A percentile compares a stretch with the other conserved stretches of the same genome.
Conservation (phyloP, 768 basidiomycete species). For the Dendrothele bispora region DNA sequence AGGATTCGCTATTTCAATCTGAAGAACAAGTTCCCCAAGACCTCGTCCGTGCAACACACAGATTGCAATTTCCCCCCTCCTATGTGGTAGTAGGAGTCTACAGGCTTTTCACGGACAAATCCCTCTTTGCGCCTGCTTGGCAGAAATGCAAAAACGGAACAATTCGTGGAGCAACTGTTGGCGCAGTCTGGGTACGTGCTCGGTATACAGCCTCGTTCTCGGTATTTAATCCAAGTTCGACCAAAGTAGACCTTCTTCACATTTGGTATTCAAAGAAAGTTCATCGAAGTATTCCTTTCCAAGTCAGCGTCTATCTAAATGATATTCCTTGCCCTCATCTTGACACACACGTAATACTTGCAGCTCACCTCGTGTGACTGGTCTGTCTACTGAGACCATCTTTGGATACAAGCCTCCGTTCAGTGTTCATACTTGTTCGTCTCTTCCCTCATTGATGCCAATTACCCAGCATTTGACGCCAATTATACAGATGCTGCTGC, state of each 20-base stretch:
- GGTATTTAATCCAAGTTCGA: not conserved
- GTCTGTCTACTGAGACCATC: constrained; percentile 60
- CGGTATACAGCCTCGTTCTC: not conserved
- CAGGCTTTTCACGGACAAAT: constrained; percentile 72
- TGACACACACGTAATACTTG: not conserved
- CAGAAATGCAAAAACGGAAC: constrained; percentile 82
- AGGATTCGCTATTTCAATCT: constrained; percentile 7
- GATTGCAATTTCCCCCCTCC: constrained; percentile 77
- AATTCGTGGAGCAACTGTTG: constrained; percentile 66
- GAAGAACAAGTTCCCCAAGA: constrained; percentile 39
- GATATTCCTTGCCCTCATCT: not conserved
- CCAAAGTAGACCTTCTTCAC: constrained; percentile 56
- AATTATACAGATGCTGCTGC: constrained; percentile 65
- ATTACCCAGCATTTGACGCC: not conserved
- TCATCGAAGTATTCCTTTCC: constrained; percentile 62
- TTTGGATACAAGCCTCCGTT: constrained; percentile 70
- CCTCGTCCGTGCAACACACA: constrained; percentile 52
- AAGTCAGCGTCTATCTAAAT: constrained; percentile 42
- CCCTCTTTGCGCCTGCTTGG: constrained; percentile 76
- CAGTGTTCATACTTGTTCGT: constrained; percentile 67
- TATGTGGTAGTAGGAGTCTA: constrained; percentile 87
- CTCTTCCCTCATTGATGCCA: not conserved
- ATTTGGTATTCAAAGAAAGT: constrained; percentile 68
- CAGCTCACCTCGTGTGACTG: constrained; percentile 65
- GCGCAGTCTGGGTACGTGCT: constrained; percentile 61